Base-by-base conservation (phyloP, 2,329 filamentous ascomycete genomes). In the Fusarium piperis region DNA sequence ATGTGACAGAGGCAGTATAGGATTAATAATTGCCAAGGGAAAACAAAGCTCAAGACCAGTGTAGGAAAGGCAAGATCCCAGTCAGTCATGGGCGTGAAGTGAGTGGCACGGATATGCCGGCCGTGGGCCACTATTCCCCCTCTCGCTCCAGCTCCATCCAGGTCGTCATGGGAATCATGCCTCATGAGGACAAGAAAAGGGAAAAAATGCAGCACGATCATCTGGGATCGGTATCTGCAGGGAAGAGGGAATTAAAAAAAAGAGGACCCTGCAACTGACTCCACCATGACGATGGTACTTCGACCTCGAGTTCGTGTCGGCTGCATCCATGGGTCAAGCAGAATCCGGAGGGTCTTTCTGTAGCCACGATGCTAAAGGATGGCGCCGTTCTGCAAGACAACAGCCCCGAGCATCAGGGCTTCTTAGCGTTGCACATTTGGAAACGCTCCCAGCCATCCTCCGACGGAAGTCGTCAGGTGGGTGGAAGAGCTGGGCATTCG, bases 231-330 rank as follows among this genome's bases (percentile, higher is more conserved):
- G 41, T 62, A 55, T 58, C 35, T 72, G 65, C 65, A 72, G 62
- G 62, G 55, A 66, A 63, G 58, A 59, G 61, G 58, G 71, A 58
- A 57, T 36, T 51, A 15, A 61, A 60, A 58, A 60, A 75, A 72
- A 62, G 65, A 74, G 65, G 71, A 64, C 71, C 71, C 71, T 73
- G 65, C 53, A 72, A 55, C 20, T 11, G 41, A 67, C 71, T 72
- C 71, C 71, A 73, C 71, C 70, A 72, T 72, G 70, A 72, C 70
- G 70, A 72, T 58, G 48, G 58, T 53, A 30, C 57, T 46, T 33
- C 59, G 38, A 46, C 51, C 41, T 35, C 44, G 44, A 48, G 60
- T 68, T 67, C 59, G 46, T 56, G 52, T 62, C 59, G 51, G 30
- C 26, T 48, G 23, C 23, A 23, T 57, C n/a, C 39, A 61, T 30